Percentiles rank a stretch among this genome's conserved stretches.
These are phyloP conservation scores for Chaetomium globosum DNA, from an alignment of 2,329 filamentous ascomycete species.

Conservation along the genomic window DNA sequence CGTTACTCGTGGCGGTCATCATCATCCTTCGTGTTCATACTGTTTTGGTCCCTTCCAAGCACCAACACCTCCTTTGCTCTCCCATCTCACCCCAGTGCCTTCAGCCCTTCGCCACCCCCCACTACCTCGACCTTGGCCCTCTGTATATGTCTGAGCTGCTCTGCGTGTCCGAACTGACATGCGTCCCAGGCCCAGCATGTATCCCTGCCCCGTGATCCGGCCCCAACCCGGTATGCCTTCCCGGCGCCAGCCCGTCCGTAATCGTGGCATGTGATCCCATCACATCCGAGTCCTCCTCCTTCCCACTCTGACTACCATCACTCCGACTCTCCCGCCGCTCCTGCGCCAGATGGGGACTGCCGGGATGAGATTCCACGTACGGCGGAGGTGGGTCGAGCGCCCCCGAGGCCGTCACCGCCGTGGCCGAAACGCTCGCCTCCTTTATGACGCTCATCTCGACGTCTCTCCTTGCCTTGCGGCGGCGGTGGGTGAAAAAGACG, in stretches of 20 bases:
- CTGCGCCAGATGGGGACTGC: background rate
- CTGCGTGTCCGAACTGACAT: background rate
- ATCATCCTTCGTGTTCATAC: background rate
- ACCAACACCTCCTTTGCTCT: background rate
- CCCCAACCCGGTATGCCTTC: constrained; percentile 2
- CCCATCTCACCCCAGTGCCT: no score
- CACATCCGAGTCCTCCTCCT: constrained; percentile 21
- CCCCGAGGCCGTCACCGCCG: background rate
- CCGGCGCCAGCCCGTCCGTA: constrained; percentile 25
- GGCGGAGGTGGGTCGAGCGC: constrained; percentile 26
- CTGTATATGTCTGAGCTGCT: background rate
- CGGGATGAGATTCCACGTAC: constrained; percentile 19
- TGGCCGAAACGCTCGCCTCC: constrained; percentile 7
- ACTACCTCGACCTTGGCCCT: background rate
- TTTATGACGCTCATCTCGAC: constrained; percentile 17
- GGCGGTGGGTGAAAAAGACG: constrained; percentile 6
- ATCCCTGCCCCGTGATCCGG: no score
- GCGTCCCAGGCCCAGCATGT: background rate
- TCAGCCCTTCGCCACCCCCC: background rate
- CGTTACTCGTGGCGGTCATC: background rate
- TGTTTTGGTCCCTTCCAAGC: background rate
- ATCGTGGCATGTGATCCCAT: constrained; percentile 24
- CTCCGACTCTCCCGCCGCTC: constrained; percentile 4
- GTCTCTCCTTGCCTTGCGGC: background rate
- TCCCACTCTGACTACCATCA: background rate